phyloP scores from a whole-genome alignment of 768 basidiomycete species.

The Boletus bicolor region DNA sequence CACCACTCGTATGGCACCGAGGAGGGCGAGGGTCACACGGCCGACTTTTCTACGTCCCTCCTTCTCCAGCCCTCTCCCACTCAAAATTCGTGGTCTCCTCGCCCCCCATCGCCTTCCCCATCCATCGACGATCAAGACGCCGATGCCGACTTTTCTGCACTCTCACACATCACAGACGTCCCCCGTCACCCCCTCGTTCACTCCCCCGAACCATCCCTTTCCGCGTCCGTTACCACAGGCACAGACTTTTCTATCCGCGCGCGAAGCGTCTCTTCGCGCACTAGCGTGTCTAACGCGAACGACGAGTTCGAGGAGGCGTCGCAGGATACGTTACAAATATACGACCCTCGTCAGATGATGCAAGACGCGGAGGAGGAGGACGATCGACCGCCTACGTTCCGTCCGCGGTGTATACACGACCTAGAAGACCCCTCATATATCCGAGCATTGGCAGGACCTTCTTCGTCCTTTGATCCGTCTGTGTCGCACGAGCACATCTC shows the following conservation, averaged over 20 bases:
- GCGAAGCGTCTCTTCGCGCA: conserved; percentile 23
- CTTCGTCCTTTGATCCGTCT: conserved; percentile 3
- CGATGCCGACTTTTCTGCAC: conserved; percentile 4
- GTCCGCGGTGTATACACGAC: conserved; percentile 55
- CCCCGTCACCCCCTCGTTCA: conserved; percentile 32
- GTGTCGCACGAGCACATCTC: background rate
- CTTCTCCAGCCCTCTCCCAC: conserved; percentile 23
- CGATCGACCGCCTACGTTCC: conserved; percentile 25
- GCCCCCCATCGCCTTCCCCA: background rate
- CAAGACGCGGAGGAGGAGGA: conserved; percentile 30
- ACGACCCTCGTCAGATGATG: conserved; percentile 25
- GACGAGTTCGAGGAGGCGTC: conserved; percentile 12
- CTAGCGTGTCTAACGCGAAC: conserved; percentile 15
- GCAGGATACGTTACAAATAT: conserved; percentile 16
- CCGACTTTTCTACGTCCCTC: conserved; percentile 26
- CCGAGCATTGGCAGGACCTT: conserved; percentile 8
- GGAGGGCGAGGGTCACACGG: conserved; percentile 6
- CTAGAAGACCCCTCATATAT: conserved; percentile 38
- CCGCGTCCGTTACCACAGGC: conserved; percentile 33
- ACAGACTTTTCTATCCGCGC: conserved; percentile 34
- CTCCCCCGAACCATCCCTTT: conserved; percentile 32
- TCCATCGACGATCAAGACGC: background rate
- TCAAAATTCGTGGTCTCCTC: background rate
- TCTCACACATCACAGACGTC: conserved; percentile 29
- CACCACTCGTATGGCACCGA: conserved; percentile 23